Base-by-base conservation (phyloP, 139 green algal species). In the Pseudopediastrum boryanum region DNA sequence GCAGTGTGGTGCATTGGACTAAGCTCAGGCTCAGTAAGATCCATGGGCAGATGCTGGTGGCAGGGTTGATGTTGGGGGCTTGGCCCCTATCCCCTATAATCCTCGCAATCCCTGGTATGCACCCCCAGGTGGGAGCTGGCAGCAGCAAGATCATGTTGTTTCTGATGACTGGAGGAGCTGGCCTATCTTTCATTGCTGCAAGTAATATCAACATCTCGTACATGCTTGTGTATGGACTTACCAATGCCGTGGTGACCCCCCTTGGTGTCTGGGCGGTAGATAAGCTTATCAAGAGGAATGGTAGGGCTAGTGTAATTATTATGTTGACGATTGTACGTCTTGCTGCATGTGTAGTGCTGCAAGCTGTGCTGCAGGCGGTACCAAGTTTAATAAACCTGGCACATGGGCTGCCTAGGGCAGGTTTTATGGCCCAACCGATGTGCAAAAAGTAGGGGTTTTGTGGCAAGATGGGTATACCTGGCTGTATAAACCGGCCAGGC, bases 61-160 rank as follows among this genome's bases (percentile, higher is more conserved):
- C n/a, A n/a, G n/a, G n/a, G n/a, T n/a, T n/a, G n/a, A 66, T 71
- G 63, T 21, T 71, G 29, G 67, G 67, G 13, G 42, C 67, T 5
- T 62, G 35, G 44, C 44, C 41, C 2, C 7, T 75, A 7, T 63
- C 44, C 12, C 67, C 67, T 13, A 63, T 75, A 9, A 75, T 75
- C 3, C n/a, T 75, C 23, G 44, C 35, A 7, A 21, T 51, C 5
- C 58, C 58, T 31, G 67, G 67, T 12, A 27, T 75, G 43, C 67
- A 75, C 35, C 67, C 67, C 13, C 67, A 75, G 44, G 67, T 63
- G 19, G 67, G n/a, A 8, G 67, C 67, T 3, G 67, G 44, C n/a
- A 75, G 44, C 44, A 58, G 35, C 44, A 62, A 62, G 29, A 27
- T 75, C 6, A 41, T 75, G 44, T 29, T 75, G 44, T 46, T 75